These are phyloP conservation scores for Erigeron philadelphicus DNA, from an alignment of 140 eudicot species.

Conservation along the genomic window DNA sequence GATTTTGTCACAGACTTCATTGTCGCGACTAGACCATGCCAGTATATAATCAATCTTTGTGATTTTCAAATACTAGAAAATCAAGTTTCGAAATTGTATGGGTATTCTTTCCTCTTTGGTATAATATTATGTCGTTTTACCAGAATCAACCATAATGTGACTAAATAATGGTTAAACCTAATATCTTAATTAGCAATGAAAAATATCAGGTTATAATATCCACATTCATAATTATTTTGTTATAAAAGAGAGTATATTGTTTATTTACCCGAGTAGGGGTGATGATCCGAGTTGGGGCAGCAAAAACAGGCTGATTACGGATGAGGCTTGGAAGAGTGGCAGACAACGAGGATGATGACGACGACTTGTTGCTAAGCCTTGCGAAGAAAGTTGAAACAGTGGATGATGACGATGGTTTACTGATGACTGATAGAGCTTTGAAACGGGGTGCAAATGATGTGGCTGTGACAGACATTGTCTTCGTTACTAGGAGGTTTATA, in stretches of 20 bases:
- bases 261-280: conserved; percentile 63
- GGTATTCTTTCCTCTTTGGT: no score
- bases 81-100: no score
- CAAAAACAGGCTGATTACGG: conserved; percentile 84
- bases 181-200: no score
- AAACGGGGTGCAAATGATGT: conserved; percentile 26
- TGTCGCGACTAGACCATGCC: no score
- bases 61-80: no score
- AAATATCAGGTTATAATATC: not conserved
- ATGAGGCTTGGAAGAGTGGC: conserved; percentile 54
- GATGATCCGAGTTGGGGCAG: conserved; percentile 85
- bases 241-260: not conserved
- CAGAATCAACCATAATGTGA: not conserved
- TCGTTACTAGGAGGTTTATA: conserved; percentile 18
- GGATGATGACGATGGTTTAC: conserved; percentile 23
- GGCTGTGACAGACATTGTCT: conserved; percentile 28
- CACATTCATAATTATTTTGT: no score
- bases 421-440: conserved; percentile 4
- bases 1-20: no score
- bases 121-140: no score
- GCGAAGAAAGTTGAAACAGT: conserved; percentile 19
- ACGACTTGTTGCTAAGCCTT: conserved; percentile 27
- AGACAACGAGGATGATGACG: conserved; percentile 12
- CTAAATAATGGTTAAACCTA: not conserved
- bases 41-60: no score